phyloP scores from a whole-genome alignment of 2,329 filamentous ascomycete species.

The Colletotrichum echinochloae region DNA sequence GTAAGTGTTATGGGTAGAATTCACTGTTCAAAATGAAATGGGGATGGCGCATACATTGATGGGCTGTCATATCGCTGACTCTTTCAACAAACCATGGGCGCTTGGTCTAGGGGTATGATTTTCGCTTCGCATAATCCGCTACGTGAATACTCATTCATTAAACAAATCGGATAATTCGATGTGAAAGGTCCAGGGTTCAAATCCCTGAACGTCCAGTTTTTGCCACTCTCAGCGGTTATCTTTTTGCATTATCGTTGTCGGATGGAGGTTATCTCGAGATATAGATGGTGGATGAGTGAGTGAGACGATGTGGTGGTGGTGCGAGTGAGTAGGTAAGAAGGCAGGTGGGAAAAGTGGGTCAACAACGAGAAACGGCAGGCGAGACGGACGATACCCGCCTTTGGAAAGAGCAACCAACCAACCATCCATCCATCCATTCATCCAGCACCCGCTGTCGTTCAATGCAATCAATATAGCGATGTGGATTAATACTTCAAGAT shows the following conservation, averaged over 20 bases:
- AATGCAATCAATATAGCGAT: too few relatives aligned
- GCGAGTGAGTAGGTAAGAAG: background rate
- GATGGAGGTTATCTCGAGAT: too few relatives aligned
- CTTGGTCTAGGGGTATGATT: constrained; percentile 42
- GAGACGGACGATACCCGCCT: background rate
- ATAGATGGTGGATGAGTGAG: background rate
- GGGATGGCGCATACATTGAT: too few relatives aligned
- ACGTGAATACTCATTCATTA: too few relatives aligned
- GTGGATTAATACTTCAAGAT: background rate
- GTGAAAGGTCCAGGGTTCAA: constrained; percentile 41
- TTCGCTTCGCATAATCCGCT: constrained; percentile 37
- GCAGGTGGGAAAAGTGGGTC: too few relatives aligned
- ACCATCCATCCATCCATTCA: background rate
- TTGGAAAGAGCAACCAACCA: background rate
- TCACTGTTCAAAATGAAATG: too few relatives aligned
- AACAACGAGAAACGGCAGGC: background rate
- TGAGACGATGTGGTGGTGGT: background rate
- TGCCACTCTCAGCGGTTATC: accelerated
- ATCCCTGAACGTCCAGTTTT: constrained; percentile 36
- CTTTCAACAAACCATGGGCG: background rate
- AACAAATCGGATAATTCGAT: too few relatives aligned
- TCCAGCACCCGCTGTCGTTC: background rate
- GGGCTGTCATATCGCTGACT: too few relatives aligned
- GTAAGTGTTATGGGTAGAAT: too few relatives aligned
- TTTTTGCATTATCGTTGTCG: background rate